Evolutionary conservation across 257 asterid genomes (phyloP), one percentile per base, ranked within the genome.

Genomic region (Marsdenia floribunda): DNA sequence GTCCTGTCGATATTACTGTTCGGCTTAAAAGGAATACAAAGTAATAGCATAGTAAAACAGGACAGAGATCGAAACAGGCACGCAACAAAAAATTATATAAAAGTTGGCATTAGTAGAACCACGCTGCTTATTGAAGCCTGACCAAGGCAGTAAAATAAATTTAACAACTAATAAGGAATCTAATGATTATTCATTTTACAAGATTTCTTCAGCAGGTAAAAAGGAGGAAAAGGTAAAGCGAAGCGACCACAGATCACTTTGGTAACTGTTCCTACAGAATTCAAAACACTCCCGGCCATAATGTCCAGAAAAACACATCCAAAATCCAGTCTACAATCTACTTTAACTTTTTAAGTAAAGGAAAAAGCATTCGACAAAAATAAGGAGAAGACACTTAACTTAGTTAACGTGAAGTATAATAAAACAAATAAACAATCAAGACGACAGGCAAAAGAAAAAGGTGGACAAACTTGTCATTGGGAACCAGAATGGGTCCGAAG

Each of bases 401-500:
- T 63, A 6, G 24, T 63, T 35, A 26, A 26, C 10, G 42, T 47
- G 55, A 47, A 12, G 19, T 26, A 15, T 33, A 49, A 2, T 18
- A n/a, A 70, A 73, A 73, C 38, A 47, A 7, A 40, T 18, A 52
- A 42, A 10, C 26, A 42, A 22, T 47, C 26, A 54, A 21, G 6
- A n/a, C 13, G 44, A 29, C 44, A 19, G 46, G 33, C 35, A 24
- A 26, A 59, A 49, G 7, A 12, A 73, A 10, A 71, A 40, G 58
- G 33, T 46, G 66, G 14, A 85, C 84, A 44, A 21, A 87, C 97
- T 87, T 90, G 84, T 92, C 90, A 68, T 88, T 79, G 3, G 97
- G 97, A 60, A 92, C 99, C 74, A 79, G 92, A 83, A 94, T 94
- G 60, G 96, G 97, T 59, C 99, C 97, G 78, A 94, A 94, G 11